Base-by-base conservation (phyloP, 2,329 filamentous ascomycete species). In the Aspergillus latus region DNA sequence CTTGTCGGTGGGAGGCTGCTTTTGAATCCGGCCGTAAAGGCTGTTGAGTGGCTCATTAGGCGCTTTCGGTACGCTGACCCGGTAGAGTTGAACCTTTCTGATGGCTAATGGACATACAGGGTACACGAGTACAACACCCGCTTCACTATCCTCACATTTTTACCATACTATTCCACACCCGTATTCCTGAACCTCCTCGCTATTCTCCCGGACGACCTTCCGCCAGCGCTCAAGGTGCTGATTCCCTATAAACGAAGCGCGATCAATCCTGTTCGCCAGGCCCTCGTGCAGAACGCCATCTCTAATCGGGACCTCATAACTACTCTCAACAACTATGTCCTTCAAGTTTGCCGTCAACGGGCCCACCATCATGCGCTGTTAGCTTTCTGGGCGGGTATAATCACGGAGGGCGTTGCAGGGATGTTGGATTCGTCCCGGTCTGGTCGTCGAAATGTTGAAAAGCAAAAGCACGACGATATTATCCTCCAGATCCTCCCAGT, bases 41-140 rank as follows among this genome's bases (percentile, higher is more conserved):
- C 92, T 13, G 81, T 97, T 37, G 95, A 99, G 78, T 99, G 94
- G 94, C 82, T 99, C 46, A 84, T 99, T 53, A 82, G 94, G 68
- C 83, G 93, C 67, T 99, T 97, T 69, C 86, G 88, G 91, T 95
- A 78, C 59, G 81, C 65, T 36, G 28, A 16, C 32, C 28, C 21
- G 16, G 32, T 37, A 34, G 34, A 10, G 15, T n/a, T 21, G 9
- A n/a, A 21, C 30, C 32, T 36, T 26, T 28, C 47, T 52, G 42
- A 49, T 29, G 39, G 59, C 62, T 66, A 62, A 68, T 54, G 28
- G 15, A 46, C 21, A 39, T 29, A 44, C 64, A 95, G 92, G 64
- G 86, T 96, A 50, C 94, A 99, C 71, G 90, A 97, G 72, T 88
- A 92, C 75, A 97, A 96, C 73, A 93, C 90, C 3, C 79, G 84